Conservation (phyloP, 2,329 filamentous ascomycete species). For the Ophiocordyceps sinensis region DNA sequence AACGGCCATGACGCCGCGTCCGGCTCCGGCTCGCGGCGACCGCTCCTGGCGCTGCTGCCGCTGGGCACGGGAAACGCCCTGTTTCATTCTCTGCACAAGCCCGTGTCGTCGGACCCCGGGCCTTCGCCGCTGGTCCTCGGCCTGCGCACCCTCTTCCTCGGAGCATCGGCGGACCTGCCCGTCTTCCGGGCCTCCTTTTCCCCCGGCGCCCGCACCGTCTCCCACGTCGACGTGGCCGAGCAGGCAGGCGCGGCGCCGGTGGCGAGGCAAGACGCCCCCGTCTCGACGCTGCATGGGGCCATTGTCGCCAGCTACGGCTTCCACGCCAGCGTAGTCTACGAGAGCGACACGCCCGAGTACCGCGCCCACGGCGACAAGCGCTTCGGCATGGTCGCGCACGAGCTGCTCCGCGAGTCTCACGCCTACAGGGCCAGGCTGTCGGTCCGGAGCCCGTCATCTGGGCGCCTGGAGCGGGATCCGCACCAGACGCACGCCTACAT, state of each 20-base stretch:
- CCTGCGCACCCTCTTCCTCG: slow-evolving; percentile 45
- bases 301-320: slow-evolving; percentile 86
- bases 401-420: slow-evolving; percentile 47
- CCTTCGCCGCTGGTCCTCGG: slow-evolving; percentile 31
- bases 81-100: slow-evolving; percentile 46
- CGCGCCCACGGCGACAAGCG: slow-evolving; percentile 62
- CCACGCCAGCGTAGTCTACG: slow-evolving; percentile 76
- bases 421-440: slow-evolving; percentile 31
- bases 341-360: slow-evolving; percentile 75
- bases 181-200: slow-evolving; percentile 50
- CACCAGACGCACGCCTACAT: slow-evolving; percentile 56
- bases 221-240: slow-evolving; percentile 12
- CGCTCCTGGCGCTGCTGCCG: slow-evolving; percentile 39
- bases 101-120: slow-evolving; percentile 28
- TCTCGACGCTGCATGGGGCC: slow-evolving; percentile 47
- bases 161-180: slow-evolving; percentile 39
- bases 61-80: slow-evolving; percentile 53
- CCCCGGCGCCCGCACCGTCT: slow-evolving; percentile 35
- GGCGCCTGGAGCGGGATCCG: slow-evolving; percentile 11
- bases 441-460: slow-evolving; percentile 9
- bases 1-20: slow-evolving; percentile 33
- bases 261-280: slow-evolving; percentile 15
- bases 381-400: slow-evolving; percentile 72
- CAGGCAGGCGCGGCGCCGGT: slow-evolving; percentile 2
- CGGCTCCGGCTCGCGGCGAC: slow-evolving; percentile 10